Percentiles rank a stretch among this genome's conserved stretches.
Conservation (phyloP, 305 asterid species). For the Galium porrigens region DNA sequence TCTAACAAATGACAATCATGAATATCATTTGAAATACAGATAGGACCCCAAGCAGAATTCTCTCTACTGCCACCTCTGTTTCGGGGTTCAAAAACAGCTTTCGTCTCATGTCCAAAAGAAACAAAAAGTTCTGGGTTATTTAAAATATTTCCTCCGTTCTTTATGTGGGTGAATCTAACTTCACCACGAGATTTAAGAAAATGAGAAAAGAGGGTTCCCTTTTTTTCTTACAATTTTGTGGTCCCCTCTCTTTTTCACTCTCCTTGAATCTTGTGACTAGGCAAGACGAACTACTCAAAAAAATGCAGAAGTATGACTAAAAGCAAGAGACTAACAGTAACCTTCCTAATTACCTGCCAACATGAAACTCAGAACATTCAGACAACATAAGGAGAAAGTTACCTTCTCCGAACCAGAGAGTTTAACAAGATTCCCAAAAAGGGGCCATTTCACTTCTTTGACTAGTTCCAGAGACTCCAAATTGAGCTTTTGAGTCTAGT, state of each 20-base stretch:
- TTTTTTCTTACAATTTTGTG: neutral
- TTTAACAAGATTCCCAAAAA: constrained; percentile 38
- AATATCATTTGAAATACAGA: neutral
- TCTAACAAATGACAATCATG: neutral
- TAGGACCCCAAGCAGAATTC: neutral
- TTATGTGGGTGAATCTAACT: no score
- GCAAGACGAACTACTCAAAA: neutral
- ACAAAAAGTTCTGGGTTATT: no score
- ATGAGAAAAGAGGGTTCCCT: neutral
- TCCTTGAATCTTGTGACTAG: neutral
- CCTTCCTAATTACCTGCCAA: neutral
- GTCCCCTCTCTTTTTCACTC: neutral
- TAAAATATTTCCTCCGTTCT: neutral
- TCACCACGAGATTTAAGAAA: neutral
- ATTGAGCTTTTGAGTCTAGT: constrained; percentile 52
- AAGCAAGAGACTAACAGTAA: neutral
- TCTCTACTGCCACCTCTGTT: neutral
- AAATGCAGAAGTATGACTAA: neutral
- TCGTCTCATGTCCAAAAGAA: neutral
- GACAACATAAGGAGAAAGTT: constrained; percentile 10
- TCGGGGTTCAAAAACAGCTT: neutral
- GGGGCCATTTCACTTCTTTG: constrained; percentile 60
- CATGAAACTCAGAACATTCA: neutral
- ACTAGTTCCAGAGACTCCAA: constrained; percentile 68
- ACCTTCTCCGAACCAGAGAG: constrained; percentile 47